phyloP scores from a whole-genome alignment of 2,329 filamentous ascomycete species.

The Fonsecaea monophora region DNA sequence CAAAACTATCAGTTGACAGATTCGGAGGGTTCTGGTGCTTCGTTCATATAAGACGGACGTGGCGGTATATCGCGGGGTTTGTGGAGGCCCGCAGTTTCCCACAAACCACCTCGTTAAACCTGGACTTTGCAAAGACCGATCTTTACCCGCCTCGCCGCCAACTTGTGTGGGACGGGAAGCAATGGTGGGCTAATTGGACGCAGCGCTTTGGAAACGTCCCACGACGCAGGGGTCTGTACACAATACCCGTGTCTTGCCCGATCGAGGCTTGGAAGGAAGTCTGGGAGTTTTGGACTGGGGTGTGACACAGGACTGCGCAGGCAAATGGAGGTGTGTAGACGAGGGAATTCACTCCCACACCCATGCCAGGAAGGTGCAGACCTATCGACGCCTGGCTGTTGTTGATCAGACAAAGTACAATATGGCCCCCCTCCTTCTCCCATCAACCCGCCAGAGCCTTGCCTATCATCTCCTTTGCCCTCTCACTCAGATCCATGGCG shows the following conservation, averaged over 20 bases:
- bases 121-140: conserved; percentile 3
- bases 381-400: not conserved
- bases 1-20: not conserved
- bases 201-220: not conserved
- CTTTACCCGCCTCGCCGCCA: conserved; percentile 12
- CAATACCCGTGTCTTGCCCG: not conserved
- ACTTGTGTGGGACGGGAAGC: conserved; percentile 11
- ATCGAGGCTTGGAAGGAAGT: not conserved
- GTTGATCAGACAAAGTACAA: too few species aligned
- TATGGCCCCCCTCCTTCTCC: not conserved
- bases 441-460: conserved; percentile 62
- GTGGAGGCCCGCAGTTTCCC: conserved; percentile 1
- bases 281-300: not conserved
- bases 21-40: not conserved
- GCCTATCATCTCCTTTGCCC: conserved; percentile 66
- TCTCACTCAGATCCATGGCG: conserved; percentile 68
- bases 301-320: not conserved
- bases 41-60: not conserved
- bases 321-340: not conserved
- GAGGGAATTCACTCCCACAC: not conserved
- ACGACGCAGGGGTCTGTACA: not conserved
- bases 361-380: not conserved
- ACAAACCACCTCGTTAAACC: not conserved
- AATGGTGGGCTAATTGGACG: not conserved
- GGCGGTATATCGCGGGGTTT: conserved; percentile 8